Percentiles rank a stretch among this genome's conserved stretches.
These are phyloP conservation scores for Galeopsis tetrahit DNA, from an alignment of 257 asterid species.

Conservation along the genomic window DNA sequence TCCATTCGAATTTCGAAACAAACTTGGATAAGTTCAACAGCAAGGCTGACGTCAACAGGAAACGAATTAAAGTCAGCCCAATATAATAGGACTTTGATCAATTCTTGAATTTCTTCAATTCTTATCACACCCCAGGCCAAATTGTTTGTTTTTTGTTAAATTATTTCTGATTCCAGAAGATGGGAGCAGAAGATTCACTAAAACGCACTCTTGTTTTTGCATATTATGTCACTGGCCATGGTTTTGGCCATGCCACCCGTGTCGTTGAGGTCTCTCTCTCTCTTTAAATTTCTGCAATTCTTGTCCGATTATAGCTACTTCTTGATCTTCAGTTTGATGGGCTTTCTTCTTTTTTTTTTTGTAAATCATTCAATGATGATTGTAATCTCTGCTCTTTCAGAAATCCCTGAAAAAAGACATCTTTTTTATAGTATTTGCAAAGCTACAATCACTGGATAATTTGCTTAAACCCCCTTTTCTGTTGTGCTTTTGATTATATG, in stretches of 20 bases:
- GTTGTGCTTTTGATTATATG: background rate
- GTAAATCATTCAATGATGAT: constrained; percentile 21
- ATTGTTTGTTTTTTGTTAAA: background rate
- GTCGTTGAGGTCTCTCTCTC: constrained; percentile 74
- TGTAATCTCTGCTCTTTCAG: background rate
- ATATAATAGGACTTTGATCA: background rate
- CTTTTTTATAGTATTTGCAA: background rate
- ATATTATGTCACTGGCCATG: constrained; percentile 97
- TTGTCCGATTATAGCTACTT: background rate
- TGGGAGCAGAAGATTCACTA: constrained; percentile 51
- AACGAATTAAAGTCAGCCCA: background rate
- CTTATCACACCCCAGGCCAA: background rate
- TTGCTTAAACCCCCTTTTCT: background rate
- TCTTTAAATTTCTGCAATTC: constrained; percentile 2
- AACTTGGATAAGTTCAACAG: constrained; percentile 22
- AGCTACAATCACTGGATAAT: background rate
- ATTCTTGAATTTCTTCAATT: constrained; percentile 25
- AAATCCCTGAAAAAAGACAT: background rate
- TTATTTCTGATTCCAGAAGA: constrained; percentile 19
- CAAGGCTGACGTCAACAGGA: constrained; percentile 30
- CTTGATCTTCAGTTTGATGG: constrained; percentile 15
- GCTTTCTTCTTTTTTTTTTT: background rate
- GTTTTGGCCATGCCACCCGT: constrained; percentile 96
- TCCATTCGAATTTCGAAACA: background rate
- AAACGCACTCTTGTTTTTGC: constrained; percentile 71